Base-by-base conservation (phyloP, 495 filamentous ascomycete genomes). In the Neurospora sp. region DNA sequence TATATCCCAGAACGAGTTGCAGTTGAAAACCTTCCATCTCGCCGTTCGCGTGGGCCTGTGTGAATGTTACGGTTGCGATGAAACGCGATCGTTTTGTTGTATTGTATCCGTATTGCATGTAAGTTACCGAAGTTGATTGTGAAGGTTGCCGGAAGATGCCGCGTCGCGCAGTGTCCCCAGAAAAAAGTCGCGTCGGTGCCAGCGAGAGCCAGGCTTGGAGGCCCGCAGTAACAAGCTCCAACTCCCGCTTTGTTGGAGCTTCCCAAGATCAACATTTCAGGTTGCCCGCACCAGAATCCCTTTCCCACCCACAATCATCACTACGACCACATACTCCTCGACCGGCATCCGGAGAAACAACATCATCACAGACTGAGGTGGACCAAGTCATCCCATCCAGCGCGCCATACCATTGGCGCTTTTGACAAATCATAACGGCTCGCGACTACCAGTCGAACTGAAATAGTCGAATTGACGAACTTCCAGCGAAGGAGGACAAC, bases 141-240 rank as follows among this genome's bases (percentile, higher is more conserved):
- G 7, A 31, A 35, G 53, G 27, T 35, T 66, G 53, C 27, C 69
- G 69, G 73, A 71, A 74, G 38, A 68, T 74, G 42, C 73, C 73
- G 73, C 39, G 73, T 68, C 73, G 73, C 73, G 73, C 69, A 66
- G 53, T 59, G 61, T 39, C 42, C 61, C 73, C 48, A 41, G 20
- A 53, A 74, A 73, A 74, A 74, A 74, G 73, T 74, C 73, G 73
- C 73, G 73, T 74, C 73, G 20, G 48, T 69, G 70, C 40, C 69
- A 35, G 70, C 40, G 40, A 35, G 20, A 31, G 53, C 27, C 27
- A 66, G 53, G 53, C 53, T 27, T 61, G 27, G 10, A 53, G 20
- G 53, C 53, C 53, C 22, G 53, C 53, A 66, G 53, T 35, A 66
- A 66, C 14, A 66, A 31, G 27, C 27, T 31, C 27, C 27, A 31